phyloP scores from a whole-genome alignment of 352 stramenopile genomes.

The Phytophthora ohioensis region DNA sequence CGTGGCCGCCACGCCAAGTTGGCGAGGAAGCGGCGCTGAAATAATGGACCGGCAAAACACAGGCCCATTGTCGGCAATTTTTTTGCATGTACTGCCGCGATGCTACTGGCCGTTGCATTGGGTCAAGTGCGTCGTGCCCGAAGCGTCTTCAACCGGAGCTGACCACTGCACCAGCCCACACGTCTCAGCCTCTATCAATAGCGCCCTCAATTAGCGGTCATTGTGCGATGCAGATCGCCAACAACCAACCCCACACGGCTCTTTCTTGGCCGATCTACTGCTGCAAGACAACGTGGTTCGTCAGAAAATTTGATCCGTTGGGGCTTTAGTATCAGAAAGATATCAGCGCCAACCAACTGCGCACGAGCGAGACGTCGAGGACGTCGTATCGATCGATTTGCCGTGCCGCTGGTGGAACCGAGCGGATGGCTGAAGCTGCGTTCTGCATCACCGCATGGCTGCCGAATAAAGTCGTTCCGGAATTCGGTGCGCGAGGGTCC shows the following conservation, averaged over 20 bases:
- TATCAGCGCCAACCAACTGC: conserved; percentile 16
- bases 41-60: conserved; percentile 9
- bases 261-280: conserved; percentile 29
- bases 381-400: conserved; percentile 4
- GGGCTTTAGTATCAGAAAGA: conserved; percentile 16
- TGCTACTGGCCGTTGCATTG: conserved; percentile 19
- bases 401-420: conserved; percentile 10
- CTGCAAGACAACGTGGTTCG: conserved; percentile 4
- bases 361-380: neutral
- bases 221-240: neutral
- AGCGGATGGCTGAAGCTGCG: conserved; percentile 4
- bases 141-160: conserved; percentile 15
- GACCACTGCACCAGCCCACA: neutral
- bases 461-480: conserved; percentile 17
- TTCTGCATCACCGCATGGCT: conserved; percentile 30
- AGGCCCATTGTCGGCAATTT: conserved; percentile 13
- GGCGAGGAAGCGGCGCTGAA: conserved; percentile 17
- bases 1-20: neutral
- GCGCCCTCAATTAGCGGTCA: conserved; percentile 4
- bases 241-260: neutral
- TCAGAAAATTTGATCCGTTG: conserved; percentile 29
- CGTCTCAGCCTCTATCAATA: conserved; percentile 25
- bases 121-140: neutral
- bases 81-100: conserved; percentile 3
- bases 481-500: conserved; percentile 28